Conservation (phyloP, 2,329 filamentous ascomycete species). For the Emericellopsis cladophorae region DNA sequence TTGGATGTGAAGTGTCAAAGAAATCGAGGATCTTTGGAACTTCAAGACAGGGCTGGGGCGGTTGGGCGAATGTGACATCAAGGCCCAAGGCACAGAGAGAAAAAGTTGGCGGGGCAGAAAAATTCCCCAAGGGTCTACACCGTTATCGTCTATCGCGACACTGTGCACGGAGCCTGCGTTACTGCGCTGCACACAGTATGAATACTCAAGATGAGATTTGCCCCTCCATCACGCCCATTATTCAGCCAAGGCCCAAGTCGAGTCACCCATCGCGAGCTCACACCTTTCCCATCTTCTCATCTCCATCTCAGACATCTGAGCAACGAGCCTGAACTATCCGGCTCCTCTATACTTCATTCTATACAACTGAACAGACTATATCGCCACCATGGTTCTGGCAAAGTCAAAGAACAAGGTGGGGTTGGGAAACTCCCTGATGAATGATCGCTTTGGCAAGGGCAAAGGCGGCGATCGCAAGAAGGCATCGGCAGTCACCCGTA, state of each 20-base stretch:
- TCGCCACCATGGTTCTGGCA: slow-evolving; percentile 44
- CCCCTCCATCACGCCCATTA: slow-evolving; percentile 2
- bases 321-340: neutral
- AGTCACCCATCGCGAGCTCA: neutral
- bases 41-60: too few relatives aligned
- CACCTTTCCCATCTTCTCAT: neutral
- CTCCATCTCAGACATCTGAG: neutral
- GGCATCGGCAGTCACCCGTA: slow-evolving; percentile 44
- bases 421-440: slow-evolving; percentile 96
- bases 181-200: neutral
- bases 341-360: neutral
- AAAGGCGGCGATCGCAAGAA: slow-evolving; percentile 77
- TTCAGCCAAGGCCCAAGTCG: neutral
- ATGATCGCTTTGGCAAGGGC: slow-evolving; percentile 91
- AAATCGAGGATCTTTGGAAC: too few relatives aligned
- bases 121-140: slow-evolving; percentile 4
- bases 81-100: slow-evolving; percentile 1
- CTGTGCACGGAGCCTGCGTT: neutral
- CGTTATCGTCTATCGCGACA: slow-evolving; percentile 4
- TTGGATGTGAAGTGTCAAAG: too few relatives aligned
- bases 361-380: neutral
- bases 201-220: slow-evolving; percentile 1
- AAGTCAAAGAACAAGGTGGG: slow-evolving; percentile 95
- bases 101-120: slow-evolving; percentile 6
- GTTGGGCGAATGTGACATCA: too few relatives aligned